phyloP scores from a whole-genome alignment of 2,329 filamentous ascomycete genomes.

The Fusarium virguliforme region DNA sequence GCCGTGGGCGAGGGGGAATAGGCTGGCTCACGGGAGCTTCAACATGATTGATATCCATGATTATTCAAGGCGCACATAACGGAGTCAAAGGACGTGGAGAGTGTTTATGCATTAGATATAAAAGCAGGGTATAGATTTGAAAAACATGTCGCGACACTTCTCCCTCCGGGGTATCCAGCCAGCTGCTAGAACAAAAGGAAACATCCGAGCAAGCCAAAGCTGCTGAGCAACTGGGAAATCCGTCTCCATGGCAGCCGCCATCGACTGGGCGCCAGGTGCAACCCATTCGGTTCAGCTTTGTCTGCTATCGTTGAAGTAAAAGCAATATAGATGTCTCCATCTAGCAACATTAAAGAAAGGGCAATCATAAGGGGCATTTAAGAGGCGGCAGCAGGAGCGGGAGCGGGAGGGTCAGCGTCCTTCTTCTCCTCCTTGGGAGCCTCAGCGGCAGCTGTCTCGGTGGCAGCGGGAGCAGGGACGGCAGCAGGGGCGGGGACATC shows the following conservation, averaged over 20 bases:
- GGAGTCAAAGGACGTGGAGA: slow-evolving; percentile 28
- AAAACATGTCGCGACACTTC: slow-evolving; percentile 49
- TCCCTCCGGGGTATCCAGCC: slow-evolving; percentile 55
- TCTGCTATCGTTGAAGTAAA: slow-evolving; percentile 12
- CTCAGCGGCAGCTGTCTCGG: slow-evolving; percentile 42
- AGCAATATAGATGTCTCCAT: slow-evolving; percentile 14
- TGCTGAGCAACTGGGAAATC: slow-evolving; percentile 18
- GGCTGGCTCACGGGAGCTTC: not conserved
- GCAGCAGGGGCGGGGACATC: slow-evolving; percentile 39
- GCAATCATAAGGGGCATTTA: slow-evolving; percentile 24
- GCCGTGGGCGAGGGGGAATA: slow-evolving; percentile 61
- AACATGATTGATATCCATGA: not conserved
- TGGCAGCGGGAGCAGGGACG: slow-evolving; percentile 38
- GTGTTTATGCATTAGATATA: slow-evolving; percentile 45
- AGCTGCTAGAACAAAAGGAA: slow-evolving; percentile 48
- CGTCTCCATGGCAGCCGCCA: slow-evolving; percentile 17
- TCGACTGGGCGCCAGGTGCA: slow-evolving; percentile 14
- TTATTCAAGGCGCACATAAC: slow-evolving; percentile 2
- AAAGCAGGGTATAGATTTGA: slow-evolving; percentile 55
- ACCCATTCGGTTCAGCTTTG: slow-evolving; percentile 19
- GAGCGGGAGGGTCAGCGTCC: slow-evolving; percentile 46
- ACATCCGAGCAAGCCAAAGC: slow-evolving; percentile 14
- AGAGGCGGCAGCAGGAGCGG: slow-evolving; percentile 46
- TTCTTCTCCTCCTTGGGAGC: slow-evolving; percentile 51
- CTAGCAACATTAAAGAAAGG: slow-evolving; percentile 12